Evolutionary conservation across 306 rosid genomes (phyloP).

Genomic region (Morella rubra): DNA sequence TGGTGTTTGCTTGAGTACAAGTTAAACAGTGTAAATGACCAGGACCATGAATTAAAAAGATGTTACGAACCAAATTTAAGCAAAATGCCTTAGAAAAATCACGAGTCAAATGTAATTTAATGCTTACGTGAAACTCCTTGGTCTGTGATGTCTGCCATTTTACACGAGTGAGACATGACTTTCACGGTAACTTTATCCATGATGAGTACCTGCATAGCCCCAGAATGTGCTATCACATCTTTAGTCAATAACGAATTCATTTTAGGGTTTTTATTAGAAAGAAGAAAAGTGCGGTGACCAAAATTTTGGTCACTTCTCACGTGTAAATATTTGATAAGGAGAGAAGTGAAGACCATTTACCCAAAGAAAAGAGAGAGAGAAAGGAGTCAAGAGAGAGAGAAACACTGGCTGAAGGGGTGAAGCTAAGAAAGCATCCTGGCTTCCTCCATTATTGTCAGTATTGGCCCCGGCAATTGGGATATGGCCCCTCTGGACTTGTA

Average conservation of each 20-base stretch:
- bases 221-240: too few relatives aligned
- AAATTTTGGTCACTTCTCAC: too few relatives aligned
- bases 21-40: background rate
- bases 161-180: constrained; percentile 94
- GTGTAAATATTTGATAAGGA: too few relatives aligned
- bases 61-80: constrained; percentile 9
- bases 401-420: background rate
- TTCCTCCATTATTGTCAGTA: background rate
- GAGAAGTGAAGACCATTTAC: background rate
- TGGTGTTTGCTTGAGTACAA: background rate
- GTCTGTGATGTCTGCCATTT: constrained; percentile 97
- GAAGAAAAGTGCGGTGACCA: too few relatives aligned
- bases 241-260: too few relatives aligned
- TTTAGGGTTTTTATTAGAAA: too few relatives aligned
- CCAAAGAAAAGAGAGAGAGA: background rate
- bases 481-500: background rate
- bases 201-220: constrained; percentile 62
- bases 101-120: background rate
- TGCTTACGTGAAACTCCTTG: constrained; percentile 92
- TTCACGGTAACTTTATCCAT: constrained; percentile 95
- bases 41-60: constrained; percentile 4
- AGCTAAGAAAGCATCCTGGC: background rate
- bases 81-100: constrained; percentile 10
- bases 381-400: too few relatives aligned
- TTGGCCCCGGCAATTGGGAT: background rate